Conservation (phyloP, 177 flowering plant species). For the Telopea speciosissima region DNA sequence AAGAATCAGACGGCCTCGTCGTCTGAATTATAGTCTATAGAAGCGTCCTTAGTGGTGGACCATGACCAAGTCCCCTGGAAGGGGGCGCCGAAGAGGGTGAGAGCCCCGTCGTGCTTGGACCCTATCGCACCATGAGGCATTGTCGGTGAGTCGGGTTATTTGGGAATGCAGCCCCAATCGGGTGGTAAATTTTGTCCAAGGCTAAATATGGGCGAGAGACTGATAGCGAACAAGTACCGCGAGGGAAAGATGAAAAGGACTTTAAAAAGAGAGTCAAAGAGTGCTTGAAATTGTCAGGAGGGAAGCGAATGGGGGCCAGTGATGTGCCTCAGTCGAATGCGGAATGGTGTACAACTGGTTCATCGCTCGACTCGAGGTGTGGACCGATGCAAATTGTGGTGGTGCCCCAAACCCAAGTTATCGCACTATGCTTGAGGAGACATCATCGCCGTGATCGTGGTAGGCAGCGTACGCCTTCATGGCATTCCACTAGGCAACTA, state of each 20-base stretch:
- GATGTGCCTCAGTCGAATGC: too few species aligned
- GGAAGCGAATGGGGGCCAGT: slow-evolving; percentile 41
- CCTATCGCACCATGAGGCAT: background rate
- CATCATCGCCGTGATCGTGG: too few species aligned
- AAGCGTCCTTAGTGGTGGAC: too few species aligned
- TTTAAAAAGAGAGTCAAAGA: slow-evolving; percentile 37
- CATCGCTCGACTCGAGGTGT: too few species aligned
- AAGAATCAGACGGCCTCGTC: too few species aligned
- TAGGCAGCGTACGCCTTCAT: too few species aligned
- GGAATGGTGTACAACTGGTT: too few species aligned
- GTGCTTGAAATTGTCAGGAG: slow-evolving; percentile 41
- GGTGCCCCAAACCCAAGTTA: too few species aligned
- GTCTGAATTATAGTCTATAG: too few species aligned
- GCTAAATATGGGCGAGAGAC: background rate
- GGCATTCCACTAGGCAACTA: too few species aligned
- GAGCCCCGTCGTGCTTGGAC: background rate
- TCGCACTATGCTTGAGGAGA: too few species aligned
- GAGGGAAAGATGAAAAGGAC: slow-evolving; percentile 32
- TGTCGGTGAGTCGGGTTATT: background rate
- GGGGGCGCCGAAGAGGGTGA: background rate
- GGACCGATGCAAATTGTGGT: too few species aligned
- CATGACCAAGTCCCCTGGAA: background rate
- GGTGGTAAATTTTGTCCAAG: background rate
- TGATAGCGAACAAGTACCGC: slow-evolving; percentile 19
- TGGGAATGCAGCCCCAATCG: background rate